phyloP scores from a whole-genome alignment of 345 rosid genomes.

The Aegle marmelos region DNA sequence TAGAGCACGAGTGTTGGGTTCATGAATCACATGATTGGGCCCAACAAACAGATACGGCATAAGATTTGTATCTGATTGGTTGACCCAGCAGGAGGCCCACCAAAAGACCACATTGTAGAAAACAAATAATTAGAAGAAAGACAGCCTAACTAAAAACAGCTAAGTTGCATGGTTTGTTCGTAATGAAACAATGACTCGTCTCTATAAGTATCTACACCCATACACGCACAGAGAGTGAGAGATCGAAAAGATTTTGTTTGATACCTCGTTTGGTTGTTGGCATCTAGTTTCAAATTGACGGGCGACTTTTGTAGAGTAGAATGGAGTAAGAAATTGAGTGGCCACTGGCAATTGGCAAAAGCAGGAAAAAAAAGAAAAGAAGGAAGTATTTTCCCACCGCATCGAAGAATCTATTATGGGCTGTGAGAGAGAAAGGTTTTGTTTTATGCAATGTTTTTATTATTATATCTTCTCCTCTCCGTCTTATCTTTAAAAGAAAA shows the following conservation, averaged over 20 bases:
- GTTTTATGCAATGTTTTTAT: conserved; percentile 31
- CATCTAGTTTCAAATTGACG: background rate
- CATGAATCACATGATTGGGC: conserved; percentile 17
- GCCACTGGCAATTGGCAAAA: conserved; percentile 21
- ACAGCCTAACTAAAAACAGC: background rate
- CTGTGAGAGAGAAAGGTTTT: conserved; percentile 9
- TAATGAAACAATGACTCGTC: background rate
- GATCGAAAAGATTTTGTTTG: conserved; percentile 13
- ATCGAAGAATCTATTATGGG: conserved; percentile 15
- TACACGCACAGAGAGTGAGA: background rate
- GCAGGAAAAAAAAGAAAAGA: conserved; percentile 9
- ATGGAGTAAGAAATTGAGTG: conserved; percentile 23
- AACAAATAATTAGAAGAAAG: background rate
- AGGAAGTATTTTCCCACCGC: background rate
- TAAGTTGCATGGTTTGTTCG: background rate
- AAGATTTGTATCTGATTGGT: background rate
- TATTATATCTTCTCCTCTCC: too few species aligned
- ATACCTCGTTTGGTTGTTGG: conserved; percentile 11
- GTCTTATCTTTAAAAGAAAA: too few species aligned
- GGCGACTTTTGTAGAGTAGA: background rate
- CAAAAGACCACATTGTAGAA: background rate
- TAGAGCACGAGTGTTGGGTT: conserved; percentile 1
- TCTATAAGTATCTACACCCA: background rate
- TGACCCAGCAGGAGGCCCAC: background rate
- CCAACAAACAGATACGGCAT: conserved; percentile 22